These are phyloP conservation scores for Dipodascus geniculatus DNA, from an alignment of 805 yeast genomes.

Conservation along the genomic window DNA sequence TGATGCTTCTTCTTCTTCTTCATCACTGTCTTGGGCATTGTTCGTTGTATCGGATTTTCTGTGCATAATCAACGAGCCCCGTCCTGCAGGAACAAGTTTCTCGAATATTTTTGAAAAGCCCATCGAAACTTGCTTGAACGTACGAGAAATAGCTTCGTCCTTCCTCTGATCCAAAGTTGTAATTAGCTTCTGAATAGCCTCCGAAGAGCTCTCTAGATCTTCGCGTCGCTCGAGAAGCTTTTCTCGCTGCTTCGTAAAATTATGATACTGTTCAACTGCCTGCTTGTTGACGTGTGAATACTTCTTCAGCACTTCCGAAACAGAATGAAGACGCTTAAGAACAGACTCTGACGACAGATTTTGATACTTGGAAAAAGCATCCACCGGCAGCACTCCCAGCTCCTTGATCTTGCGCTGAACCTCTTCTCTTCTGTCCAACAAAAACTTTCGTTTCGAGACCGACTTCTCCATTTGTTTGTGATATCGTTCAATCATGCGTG, in stretches of 20 bases:
- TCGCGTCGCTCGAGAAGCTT: conserved; percentile 51
- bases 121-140: conserved; percentile 64
- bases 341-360: conserved; percentile 40
- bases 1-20: conserved; percentile 14
- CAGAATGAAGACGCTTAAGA: conserved; percentile 38
- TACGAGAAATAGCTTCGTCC: conserved; percentile 65
- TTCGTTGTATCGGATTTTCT: conserved; percentile 23
- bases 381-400: conserved; percentile 83
- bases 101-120: conserved; percentile 69
- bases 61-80: conserved; percentile 61
- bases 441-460: conserved; percentile 47
- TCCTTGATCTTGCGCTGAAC: conserved; percentile 63
- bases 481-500: conserved; percentile 46
- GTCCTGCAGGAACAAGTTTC: conserved; percentile 72
- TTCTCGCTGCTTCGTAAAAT: conserved; percentile 61
- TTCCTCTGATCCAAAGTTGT: conserved; percentile 62
- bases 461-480: conserved; percentile 55
- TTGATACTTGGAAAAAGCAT: conserved; percentile 47
- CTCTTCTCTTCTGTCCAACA: conserved; percentile 56
- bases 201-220: conserved; percentile 60
- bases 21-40: conserved; percentile 18
- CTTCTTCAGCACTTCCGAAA: conserved; percentile 45
- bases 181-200: conserved; percentile 63
- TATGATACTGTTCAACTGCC: conserved; percentile 73
- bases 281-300: conserved; percentile 77